Conservation (phyloP, 768 basidiomycete species). For the Tylopilus subfusipes region DNA sequence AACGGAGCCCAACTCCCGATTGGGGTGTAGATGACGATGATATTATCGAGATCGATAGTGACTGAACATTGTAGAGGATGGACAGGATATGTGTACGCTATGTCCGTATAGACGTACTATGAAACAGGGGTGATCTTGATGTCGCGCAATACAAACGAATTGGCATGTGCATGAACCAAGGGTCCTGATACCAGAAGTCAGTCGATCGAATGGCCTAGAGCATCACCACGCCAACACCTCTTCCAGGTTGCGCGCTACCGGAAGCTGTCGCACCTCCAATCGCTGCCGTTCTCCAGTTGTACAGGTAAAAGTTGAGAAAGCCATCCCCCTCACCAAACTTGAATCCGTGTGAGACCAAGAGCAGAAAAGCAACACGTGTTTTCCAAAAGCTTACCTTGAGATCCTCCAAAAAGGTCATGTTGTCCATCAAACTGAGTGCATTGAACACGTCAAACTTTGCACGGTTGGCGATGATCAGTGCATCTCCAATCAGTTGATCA, state of each 20-base stretch:
- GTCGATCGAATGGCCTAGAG: constrained; percentile 42
- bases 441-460: constrained; percentile 97
- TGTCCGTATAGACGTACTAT: constrained; percentile 2
- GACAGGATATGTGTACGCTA: constrained; percentile 8
- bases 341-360: constrained; percentile 7
- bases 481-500: constrained; percentile 69
- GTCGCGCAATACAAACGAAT: neutral
- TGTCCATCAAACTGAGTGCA: constrained; percentile 93
- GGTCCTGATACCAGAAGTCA: no score
- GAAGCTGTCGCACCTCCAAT: constrained; percentile 66
- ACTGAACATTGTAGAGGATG: constrained; percentile 36
- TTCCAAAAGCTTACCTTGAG: constrained; percentile 58
- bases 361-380: neutral
- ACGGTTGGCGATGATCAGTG: constrained; percentile 73
- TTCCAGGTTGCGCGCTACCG: constrained; percentile 55
- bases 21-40: constrained; percentile 85
- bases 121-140: neutral
- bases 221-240: constrained; percentile 93
- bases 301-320: constrained; percentile 85
- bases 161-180: neutral
- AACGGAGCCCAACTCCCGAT: constrained; percentile 69
- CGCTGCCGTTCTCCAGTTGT: constrained; percentile 88
- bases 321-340: constrained; percentile 95
- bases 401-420: constrained; percentile 73
- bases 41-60: constrained; percentile 82